Base-by-base conservation (phyloP, 495 filamentous ascomycete genomes). In the Podospora pseudocomata region DNA sequence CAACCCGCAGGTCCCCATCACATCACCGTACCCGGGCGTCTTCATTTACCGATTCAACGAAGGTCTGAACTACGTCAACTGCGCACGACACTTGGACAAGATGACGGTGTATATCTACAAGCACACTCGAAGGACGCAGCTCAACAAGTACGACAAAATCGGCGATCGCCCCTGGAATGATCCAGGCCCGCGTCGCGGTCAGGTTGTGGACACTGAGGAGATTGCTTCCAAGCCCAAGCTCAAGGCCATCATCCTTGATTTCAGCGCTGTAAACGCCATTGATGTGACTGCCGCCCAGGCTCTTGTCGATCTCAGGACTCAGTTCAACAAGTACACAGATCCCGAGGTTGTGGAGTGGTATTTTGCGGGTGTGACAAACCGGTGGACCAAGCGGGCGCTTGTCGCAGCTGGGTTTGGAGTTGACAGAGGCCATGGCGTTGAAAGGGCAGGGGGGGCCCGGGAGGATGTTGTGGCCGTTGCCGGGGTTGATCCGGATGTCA, bases 111-210 rank as follows among this genome's bases (percentile, higher is more conserved):
- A 80, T 44, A 80, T 83, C 58, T 82, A 75, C 55, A 77, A 77
- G 65, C 74, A 72, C 49, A 85, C 78, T 13, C 79, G 82, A 1
- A 75, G 76, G 20, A 81, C 80, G 0, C 73, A 78, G 34, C 66
- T 75, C 0, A 67, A 75, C 60, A 78, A 75, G 60, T 76, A 72
- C 26, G 75, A 72, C 26, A 81, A 80, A 67, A 60, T 81, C 32
- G 79, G 80, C 74, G 82, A 82, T 32, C 78, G 76, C n/a, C 84
- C 80, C 0, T 98, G 94, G 94, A 97, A 97, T 74, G 88, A 97
- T 75, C 90, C 94, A 2, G 94, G 91, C 54, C 91, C 92, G 20
- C 84, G 86, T n/a, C 84, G 83, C 65, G 87, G 88, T 66, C 77
- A 87, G 71, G 27, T 55, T 4, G 18, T 34, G 15, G 60, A 73